Evolutionary conservation across 2,329 filamentous ascomycete species (phyloP), one percentile per base, ranked within the genome.

Genomic region (Botrytis elliptica): DNA sequence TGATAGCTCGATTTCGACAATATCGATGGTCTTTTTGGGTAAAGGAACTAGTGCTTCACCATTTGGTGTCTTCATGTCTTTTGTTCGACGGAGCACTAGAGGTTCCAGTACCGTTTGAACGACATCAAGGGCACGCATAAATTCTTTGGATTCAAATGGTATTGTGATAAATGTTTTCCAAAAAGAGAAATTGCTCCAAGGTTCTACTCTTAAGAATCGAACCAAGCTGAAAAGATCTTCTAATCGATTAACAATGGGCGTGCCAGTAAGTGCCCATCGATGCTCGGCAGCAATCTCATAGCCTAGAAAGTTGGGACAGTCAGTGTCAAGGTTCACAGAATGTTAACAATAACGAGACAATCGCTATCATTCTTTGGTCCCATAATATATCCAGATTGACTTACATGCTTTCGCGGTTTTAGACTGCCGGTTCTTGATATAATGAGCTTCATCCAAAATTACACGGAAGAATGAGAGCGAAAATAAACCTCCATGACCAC

Each of bases 111-210:
- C 95, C 0, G 95, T 99, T 81, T 99, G 96, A 2, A 99, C 96
- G 2, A 99, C 96, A 80, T 98, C 96, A 12, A 99, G 86, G 0
- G 96, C 96, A 7, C 95, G 91, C 77, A 98, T 90, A 80, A 97
- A 98, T 76, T 99, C 93, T 77, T 96, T 96, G 0, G 94, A 95
- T 82, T 99, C 96, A 77, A 99, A 99, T 0, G 96, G 96, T 1
- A 97, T 91, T 0, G 96, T 99, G 80, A 99, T 98, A 81, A 99
- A 99, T 0, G 96, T 98, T 81, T 95, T 95, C 96, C 96, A 99
- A 84, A 97, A 99, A 0, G 95, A 97, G 82, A 99, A 99, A 82
- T 98, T 98, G 79, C 92, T 96, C 96, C 96, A 99, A 0, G 96
- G 96, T 81, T 98, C 95, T 6, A 99, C 96, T 73, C 93, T 91